phyloP scores from a whole-genome alignment of 2,329 filamentous ascomycete species.

The Lecanicillium sp. region DNA sequence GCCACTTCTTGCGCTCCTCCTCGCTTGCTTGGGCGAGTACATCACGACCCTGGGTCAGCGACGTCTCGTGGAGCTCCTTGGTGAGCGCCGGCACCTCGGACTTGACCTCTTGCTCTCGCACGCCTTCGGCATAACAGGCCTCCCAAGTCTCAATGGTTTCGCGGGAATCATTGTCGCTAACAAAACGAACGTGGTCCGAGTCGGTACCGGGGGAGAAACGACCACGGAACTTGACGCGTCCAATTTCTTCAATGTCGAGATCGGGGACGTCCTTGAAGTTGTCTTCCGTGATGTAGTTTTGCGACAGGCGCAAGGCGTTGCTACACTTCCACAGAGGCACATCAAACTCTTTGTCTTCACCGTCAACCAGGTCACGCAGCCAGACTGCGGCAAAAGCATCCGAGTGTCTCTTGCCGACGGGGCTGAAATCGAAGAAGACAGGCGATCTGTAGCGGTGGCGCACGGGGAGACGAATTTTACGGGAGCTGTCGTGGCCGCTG shows the following conservation, averaged over 20 bases:
- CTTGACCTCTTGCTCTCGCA: constrained; percentile 63
- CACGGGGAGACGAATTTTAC: constrained; percentile 69
- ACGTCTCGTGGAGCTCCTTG: constrained; percentile 73
- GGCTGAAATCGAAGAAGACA: constrained; percentile 80
- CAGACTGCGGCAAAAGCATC: constrained; percentile 77
- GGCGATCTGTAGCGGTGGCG: constrained; percentile 87
- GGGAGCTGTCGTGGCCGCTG: constrained; percentile 33
- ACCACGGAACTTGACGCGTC: constrained; percentile 71
- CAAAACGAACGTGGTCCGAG: constrained; percentile 74
- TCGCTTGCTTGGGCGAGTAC: constrained; percentile 67
- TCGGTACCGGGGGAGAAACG: constrained; percentile 89
- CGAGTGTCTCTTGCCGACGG: constrained; percentile 59
- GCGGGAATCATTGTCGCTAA: constrained; percentile 79
- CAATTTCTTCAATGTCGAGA: constrained; percentile 71
- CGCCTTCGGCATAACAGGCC: constrained; percentile 81
- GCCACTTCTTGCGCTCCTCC: constrained; percentile 71
- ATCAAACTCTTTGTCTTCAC: constrained; percentile 69
- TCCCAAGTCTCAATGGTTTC: constrained; percentile 96
- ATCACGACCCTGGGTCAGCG: constrained; percentile 72
- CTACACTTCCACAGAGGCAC: constrained; percentile 88
- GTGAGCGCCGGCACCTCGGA: constrained; percentile 68
- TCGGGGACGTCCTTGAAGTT: constrained; percentile 67
- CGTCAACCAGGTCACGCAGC: constrained; percentile 79
- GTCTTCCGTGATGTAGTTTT: constrained; percentile 84
- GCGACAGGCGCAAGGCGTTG: constrained; percentile 67